Evolutionary conservation across 2,329 filamentous ascomycete genomes (phyloP).

Genomic region (Daldinia sp.): DNA sequence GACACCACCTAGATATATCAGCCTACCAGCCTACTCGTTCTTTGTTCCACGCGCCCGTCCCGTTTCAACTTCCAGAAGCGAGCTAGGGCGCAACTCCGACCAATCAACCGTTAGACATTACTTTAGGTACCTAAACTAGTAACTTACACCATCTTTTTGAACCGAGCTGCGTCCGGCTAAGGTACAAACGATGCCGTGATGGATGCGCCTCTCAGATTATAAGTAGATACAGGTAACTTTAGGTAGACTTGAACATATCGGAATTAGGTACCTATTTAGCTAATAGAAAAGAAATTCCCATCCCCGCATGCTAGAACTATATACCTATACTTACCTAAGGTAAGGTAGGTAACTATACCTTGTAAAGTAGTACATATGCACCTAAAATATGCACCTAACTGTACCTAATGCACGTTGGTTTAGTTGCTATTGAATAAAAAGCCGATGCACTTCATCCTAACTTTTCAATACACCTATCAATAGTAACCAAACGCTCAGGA

Average conservation of each 20-base stretch:
- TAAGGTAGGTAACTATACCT: background rate
- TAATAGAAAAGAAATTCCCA: slow-evolving; percentile 14
- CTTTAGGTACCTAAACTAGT: background rate
- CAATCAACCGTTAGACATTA: slow-evolving; percentile 24
- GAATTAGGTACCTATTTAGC: slow-evolving; percentile 10
- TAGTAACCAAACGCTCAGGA: slow-evolving; percentile 8
- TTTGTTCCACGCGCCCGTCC: slow-evolving; percentile 32
- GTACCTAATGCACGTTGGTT: slow-evolving; percentile 1
- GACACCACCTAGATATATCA: slow-evolving; percentile 4
- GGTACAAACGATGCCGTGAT: slow-evolving; percentile 2
- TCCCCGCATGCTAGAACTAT: slow-evolving; percentile 22
- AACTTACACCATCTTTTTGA: slow-evolving; percentile 1
- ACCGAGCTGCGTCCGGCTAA: slow-evolving; percentile 20
- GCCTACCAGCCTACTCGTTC: slow-evolving; percentile 1
- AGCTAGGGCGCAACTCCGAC: slow-evolving; percentile 27
- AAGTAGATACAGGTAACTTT: too few relatives aligned
- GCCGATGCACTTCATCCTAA: slow-evolving; percentile 11
- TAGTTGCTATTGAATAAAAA: background rate
- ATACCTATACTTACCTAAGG: background rate
- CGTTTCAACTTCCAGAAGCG: slow-evolving; percentile 39
- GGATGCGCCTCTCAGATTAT: background rate
- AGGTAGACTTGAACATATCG: slow-evolving; percentile 11
- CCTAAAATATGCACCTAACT: slow-evolving; percentile 5
- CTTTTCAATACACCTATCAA: slow-evolving; percentile 13
- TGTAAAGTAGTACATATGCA: slow-evolving; percentile 1